Evolutionary conservation across 441 rosid species (phyloP), one percentile per base, ranked within the genome.

Genomic region (Erodium texanum): DNA sequence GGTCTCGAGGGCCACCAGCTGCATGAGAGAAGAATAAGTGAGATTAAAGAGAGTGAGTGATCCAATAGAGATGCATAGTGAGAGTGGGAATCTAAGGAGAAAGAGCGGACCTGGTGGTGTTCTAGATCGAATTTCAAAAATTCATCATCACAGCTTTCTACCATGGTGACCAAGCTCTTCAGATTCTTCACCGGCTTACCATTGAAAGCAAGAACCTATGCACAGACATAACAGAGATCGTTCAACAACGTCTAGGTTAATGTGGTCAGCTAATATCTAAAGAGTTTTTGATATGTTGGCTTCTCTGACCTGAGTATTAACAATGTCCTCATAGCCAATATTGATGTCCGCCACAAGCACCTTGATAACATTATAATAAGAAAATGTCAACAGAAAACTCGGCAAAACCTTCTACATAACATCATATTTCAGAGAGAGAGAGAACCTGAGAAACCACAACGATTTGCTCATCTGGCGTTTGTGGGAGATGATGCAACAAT

Each of bases 361-460:
- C 83, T 79, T 91, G 6, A 36, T 8, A 6, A 36, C 43, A 36
- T 36, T 36, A 8, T 4, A 36, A 8, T 2, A 36, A 36, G 10
- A 36, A 36, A 36, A 36, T 36, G 43, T 36, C 43, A 8, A 27
- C 29, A 36, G 6, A 8, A 8, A 4, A 8, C 43, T 4, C 10
- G 6, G 43, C 7, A 36, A 36, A 36, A 36, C 43, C 7, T 36
- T 8, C 43, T 36, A 2, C 10, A 36, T 8, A 2, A 36, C 43
- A 36, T 36, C 43, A 36, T 2, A 36, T 36, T 36, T 4, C 43
- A 36, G 41, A 45, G 62, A 27, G 29, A 27, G 29, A 63, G 52
- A 66, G 52, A 41, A 89, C 99, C 96, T 91, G 99, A 70, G 99
- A 93, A 70, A 93, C 82, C 58, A 93, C 97, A 77, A 91, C 92